Evolutionary conservation across 208 protist genomes (phyloP).

Genomic region (Trypanosomatidae sp.): DNA sequence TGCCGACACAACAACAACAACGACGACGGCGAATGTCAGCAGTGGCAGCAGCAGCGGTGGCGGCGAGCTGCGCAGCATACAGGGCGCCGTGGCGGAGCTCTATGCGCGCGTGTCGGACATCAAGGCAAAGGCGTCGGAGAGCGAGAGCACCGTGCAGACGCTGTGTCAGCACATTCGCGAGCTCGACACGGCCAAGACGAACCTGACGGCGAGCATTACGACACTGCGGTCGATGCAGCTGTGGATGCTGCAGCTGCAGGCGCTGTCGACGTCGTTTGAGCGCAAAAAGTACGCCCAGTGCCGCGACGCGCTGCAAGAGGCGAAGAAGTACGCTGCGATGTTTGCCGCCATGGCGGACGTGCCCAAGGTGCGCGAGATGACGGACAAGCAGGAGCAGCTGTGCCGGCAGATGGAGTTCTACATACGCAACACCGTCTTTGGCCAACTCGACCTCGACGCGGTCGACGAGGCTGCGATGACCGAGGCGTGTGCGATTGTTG

Average conservation of each 20-base stretch:
- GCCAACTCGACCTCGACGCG: constrained; percentile 38
- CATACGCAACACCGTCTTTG: constrained; percentile 76
- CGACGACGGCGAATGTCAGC: neutral
- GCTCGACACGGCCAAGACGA: constrained; percentile 92
- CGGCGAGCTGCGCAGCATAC: constrained; percentile 75
- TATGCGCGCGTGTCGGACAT: constrained; percentile 86
- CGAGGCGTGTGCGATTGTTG: constrained; percentile 79
- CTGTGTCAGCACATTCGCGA: constrained; percentile 90
- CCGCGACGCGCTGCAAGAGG: constrained; percentile 70
- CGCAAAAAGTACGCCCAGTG: constrained; percentile 65
- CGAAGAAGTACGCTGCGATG: constrained; percentile 61
- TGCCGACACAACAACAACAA: constrained; percentile 1
- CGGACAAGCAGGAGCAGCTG: constrained; percentile 67
- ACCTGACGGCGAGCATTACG: constrained; percentile 86
- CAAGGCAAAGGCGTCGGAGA: constrained; percentile 82
- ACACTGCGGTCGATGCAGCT: constrained; percentile 88
- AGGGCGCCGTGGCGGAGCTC: constrained; percentile 75
- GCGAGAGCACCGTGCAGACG: constrained; percentile 88
- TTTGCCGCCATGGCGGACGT: constrained; percentile 77
- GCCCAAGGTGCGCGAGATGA: constrained; percentile 80
- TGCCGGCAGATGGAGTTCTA: constrained; percentile 74
- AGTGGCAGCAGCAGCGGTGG: constrained; percentile 54
- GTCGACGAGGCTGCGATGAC: constrained; percentile 66
- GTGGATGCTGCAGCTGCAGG: constrained; percentile 85
- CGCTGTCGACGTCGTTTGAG: constrained; percentile 67